Base-by-base conservation (phyloP, 2,329 filamentous ascomycete species). In the Xylaria sp. region DNA sequence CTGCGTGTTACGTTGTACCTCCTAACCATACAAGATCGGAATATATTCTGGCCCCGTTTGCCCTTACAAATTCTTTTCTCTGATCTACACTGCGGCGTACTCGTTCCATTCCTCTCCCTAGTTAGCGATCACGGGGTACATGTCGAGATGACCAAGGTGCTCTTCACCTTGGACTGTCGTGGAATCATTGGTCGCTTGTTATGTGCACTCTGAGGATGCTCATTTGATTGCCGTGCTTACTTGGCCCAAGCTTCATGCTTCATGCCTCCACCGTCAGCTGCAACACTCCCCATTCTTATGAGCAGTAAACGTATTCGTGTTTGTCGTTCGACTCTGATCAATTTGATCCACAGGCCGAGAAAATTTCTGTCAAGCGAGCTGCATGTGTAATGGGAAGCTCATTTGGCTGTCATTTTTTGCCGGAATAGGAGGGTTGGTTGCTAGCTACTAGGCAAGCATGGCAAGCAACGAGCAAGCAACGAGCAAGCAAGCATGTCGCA, bases 361-460 rank as follows among this genome's bases (percentile, higher is more conserved):
- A 62, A 62, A 46, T 62, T 50, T 55, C 63, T 58, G 60, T 69
- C 63, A 60, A 56, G 60, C 60, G 60, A 66, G 28, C 58, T 60
- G 55, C 52, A 59, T 68, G 72, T 66, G 59, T 59, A 64, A 28
- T 36, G 39, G 55, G 43, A 60, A 58, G 52, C 64, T 57, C 48
- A 72, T 74, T 73, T 72, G 71, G 70, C 30, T 30, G 57, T 41
- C 28, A 23, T 46, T 65, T 57, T 68, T 68, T 68, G 52, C 66
- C 66, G 32, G 58, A 68, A 67, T 60, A 52, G 65, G 61, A 65
- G 30, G 50, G 60, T 63, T 46, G 65, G 66, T 69, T 70, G 69
- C 70, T 53, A 63, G 55, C 28, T 45, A 53, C 58, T 55, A 56
- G 13, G 53, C 53, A 39, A 39, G 15, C n/a, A n/a, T n/a, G n/a